Base-by-base conservation (phyloP, 148 eudicot species). In the Vaccinium myrtillus region DNA sequence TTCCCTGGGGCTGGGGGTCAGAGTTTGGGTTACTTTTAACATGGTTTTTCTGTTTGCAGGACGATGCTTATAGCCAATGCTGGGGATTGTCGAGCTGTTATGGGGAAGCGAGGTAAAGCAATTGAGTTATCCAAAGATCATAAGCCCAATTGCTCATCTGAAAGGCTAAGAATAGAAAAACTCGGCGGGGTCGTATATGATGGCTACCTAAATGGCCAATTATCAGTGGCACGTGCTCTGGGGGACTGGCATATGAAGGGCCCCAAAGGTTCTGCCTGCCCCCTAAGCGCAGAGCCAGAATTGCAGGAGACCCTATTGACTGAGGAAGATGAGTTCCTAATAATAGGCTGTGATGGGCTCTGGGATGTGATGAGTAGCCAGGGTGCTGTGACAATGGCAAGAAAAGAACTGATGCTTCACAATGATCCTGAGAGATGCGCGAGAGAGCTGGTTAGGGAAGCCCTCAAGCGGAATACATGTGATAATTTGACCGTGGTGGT, bases 281-380 rank as follows among this genome's bases (percentile, higher is more conserved):
- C 97, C 13, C 80, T 95, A 48, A 91, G 91, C 70, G 91, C 97
- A 19, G 98, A 95, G 89, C 98, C 98, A 11, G 98, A 95, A 85
- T 83, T 95, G 78, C 92, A 91, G 78, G 93, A 94, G 83, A 86
- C 89, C 7, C n/a, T 87, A 32, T 86, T 95, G 70, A 87, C 92
- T 0, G 95, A 92, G 82, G 97, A 94, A 27, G 98, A 95, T 58
- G 98, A 95, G 87, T 95, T 94, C 83, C 84, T 95, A 65, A 83
- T 95, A 58, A 84, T 95, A 75, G 98, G 94, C 6, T 94, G 98
- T 88, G 98, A 95, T 83, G 98, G 98, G 23, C 91, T 95, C 21
- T 95, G 98, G 98, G 98, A 95, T 76, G 98, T 95, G n/a, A 91
- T 95, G 95, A 92, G 93, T 82, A 95, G 98, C 85, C 98, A 95